phyloP scores from a whole-genome alignment of 1,139 yeast species.

The Debaryomycetaceae sp. region DNA sequence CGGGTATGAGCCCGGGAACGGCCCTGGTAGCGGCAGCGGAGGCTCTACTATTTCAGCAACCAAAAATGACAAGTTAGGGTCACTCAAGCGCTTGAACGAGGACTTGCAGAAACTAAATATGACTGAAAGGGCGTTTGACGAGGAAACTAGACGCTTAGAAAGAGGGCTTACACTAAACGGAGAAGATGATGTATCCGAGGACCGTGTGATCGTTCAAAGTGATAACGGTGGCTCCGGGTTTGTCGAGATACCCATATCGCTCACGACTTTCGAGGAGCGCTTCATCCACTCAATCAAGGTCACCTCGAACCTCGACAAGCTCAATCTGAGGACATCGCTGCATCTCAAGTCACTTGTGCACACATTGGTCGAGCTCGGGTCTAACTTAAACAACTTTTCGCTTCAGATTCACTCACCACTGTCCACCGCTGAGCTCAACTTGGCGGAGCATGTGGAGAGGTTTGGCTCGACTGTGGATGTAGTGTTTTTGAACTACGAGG shows the following conservation, averaged over 20 bases:
- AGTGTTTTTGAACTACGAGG: conserved; percentile 38
- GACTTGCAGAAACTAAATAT: conserved; percentile 29
- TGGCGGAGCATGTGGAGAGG: conserved; percentile 26
- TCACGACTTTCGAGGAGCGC: conserved; percentile 31
- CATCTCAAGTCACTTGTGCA: conserved; percentile 26
- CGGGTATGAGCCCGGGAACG: conserved; percentile 11
- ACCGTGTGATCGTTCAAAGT: too few species aligned
- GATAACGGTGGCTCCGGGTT: too few species aligned
- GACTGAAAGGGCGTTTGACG: background rate
- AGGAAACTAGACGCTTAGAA: too few species aligned
- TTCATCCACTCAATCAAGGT: conserved; percentile 32
- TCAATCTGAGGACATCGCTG: conserved; percentile 29
- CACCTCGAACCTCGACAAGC: conserved; percentile 29
- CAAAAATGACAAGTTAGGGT: conserved; percentile 33
- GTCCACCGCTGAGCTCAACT: conserved; percentile 14
- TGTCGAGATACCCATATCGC: conserved; percentile 28
- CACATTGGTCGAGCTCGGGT: conserved; percentile 41
- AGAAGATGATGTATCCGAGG: too few species aligned
- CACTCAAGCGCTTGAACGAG: conserved; percentile 32
- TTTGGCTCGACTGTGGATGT: conserved; percentile 46
- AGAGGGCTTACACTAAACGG: too few species aligned
- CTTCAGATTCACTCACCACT: conserved; percentile 29
- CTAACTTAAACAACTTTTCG: conserved; percentile 44
- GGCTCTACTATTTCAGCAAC: too few species aligned
- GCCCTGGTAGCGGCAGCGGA: conserved; percentile 27